Evolutionary conservation across 148 eudicot genomes (phyloP).

Genomic region (Rhododendron vialii): DNA sequence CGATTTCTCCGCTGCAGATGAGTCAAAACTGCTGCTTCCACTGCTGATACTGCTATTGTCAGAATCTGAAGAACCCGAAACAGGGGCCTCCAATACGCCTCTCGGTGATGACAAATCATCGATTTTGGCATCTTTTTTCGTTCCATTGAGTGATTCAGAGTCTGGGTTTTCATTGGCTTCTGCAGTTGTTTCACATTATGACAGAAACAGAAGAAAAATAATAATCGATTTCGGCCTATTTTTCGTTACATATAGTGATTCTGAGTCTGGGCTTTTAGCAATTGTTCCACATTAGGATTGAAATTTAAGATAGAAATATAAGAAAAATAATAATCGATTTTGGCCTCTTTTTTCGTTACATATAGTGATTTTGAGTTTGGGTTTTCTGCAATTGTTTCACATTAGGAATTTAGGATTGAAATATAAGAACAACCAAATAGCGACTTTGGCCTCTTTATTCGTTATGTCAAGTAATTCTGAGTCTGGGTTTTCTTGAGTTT

Average conservation of each 20-base stretch:
- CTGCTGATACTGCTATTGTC: constrained; percentile 33
- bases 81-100: constrained; percentile 59
- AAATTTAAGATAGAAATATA: background rate
- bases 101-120: constrained; percentile 58
- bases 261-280: constrained; percentile 24
- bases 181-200: background rate
- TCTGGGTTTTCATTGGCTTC: constrained; percentile 26
- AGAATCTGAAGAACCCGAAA: constrained; percentile 39
- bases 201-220: no score
- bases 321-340: constrained; percentile 2
- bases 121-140: constrained; percentile 3
- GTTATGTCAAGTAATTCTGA: constrained; percentile 7
- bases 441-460: background rate
- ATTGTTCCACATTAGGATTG: background rate
- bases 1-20: constrained; percentile 6
- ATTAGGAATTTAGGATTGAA: no score
- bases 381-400: constrained; percentile 13
- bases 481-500: constrained; percentile 26
- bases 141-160: constrained; percentile 11
- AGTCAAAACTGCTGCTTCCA: constrained; percentile 15
- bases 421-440: no score
- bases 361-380: constrained; percentile 14
- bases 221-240: background rate
- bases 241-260: constrained; percentile 2
- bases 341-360: constrained; percentile 5